Base-by-base conservation (phyloP, 768 basidiomycete genomes). In the Rhizopogon rudus region DNA sequence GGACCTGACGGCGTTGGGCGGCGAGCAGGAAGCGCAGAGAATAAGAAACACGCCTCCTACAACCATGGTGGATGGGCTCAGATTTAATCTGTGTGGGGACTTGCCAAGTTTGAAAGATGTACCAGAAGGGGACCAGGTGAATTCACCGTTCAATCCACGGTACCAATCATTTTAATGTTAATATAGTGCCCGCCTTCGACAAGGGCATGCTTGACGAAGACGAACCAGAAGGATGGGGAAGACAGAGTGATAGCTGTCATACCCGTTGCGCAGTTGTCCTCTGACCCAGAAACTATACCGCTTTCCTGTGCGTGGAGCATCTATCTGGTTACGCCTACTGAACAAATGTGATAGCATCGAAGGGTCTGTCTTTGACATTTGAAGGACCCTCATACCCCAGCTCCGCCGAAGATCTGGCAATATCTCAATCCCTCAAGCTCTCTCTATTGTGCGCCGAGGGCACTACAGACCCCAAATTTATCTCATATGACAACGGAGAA, bases 241-340 rank as follows among this genome's bases (percentile, higher is more conserved):
- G 86, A 89, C 59, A 79, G 89, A 50, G 69, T 94, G 62, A 74
- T 83, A 28, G 75, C 82, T 31, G 88, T 92, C n/a, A 82, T 94
- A 53, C 84, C 90, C n/a, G 63, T 93, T 31, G 88, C 84, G 8
- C 73, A 77, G 57, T 67, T 67, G 0, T 61, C 66, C 10, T 56
- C 71, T 28, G 51, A 64, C 9, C 60, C 71, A 9, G 60, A 71
- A 49, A 69, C 60, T 22, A 55, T 60, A 25, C 25, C 53, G 8
- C 56, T 73, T 33, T 60, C 70, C 58, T 71, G 76, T 79, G 62
- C 64, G 84, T 77, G 56, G 14, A 25, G 20, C 22, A 16, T 49
- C 48, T 58, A 69, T 72, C 35, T 42, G 9, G 37, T 49, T 35
- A 17, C 42, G 25, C 16, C 16, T 45, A 17, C 41, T 53, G n/a